Conservation (phyloP, 257 asterid genomes). For the Misopates orontium region DNA sequence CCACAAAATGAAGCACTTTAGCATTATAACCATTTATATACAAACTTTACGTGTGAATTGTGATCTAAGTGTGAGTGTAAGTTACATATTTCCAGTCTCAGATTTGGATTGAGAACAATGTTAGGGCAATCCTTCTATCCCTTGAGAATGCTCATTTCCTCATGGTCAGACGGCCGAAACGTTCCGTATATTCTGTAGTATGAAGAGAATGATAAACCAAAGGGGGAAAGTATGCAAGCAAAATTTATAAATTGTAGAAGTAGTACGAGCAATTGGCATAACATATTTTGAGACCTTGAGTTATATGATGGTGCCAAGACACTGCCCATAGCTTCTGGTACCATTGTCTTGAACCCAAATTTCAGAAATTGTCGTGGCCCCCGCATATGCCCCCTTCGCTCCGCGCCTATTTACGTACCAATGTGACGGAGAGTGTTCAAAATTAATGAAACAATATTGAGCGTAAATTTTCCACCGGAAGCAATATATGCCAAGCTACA, state of each 20-base stretch:
- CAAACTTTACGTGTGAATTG: constrained; percentile 6
- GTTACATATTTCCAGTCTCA: constrained; percentile 48
- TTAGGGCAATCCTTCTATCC: constrained; percentile 44
- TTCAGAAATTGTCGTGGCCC: too few relatives aligned
- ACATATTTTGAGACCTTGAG: constrained; percentile 37
- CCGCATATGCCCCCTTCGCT: too few relatives aligned
- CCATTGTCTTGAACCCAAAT: constrained; percentile 44
- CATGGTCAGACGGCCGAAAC: constrained; percentile 44
- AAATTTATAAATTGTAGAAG: background rate
- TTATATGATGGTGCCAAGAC: constrained; percentile 55
- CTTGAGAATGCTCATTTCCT: constrained; percentile 46
- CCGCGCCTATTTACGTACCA: too few relatives aligned
- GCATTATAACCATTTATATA: background rate
- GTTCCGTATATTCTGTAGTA: constrained; percentile 42
- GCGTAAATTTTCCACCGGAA: too few relatives aligned
- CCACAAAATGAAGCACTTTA: too few relatives aligned
- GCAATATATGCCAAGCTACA: too few relatives aligned
- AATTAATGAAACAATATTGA: too few relatives aligned
- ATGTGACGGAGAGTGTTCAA: too few relatives aligned
- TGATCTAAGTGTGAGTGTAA: constrained; percentile 35
- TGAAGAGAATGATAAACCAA: background rate
- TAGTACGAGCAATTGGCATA: background rate
- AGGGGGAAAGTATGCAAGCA: background rate
- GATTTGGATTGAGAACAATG: constrained; percentile 42
- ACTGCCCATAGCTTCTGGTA: constrained; percentile 56